phyloP scores from a whole-genome alignment of 768 basidiomycete species.

The Boletus coccyginus region DNA sequence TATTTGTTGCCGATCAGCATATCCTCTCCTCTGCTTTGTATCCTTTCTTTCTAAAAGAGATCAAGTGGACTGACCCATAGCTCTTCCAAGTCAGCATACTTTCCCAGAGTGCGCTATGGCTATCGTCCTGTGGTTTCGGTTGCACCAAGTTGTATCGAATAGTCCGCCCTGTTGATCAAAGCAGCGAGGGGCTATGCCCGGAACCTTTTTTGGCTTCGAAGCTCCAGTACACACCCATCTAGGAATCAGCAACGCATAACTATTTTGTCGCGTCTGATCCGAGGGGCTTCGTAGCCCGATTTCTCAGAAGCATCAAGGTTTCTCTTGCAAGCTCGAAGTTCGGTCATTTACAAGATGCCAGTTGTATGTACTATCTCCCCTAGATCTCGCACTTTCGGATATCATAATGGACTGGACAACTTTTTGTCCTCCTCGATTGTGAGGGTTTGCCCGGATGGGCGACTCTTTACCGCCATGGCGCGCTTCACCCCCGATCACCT shows the following conservation, averaged over 20 bases:
- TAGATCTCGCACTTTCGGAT: background rate
- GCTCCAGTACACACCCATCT: background rate
- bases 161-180: constrained; percentile 3
- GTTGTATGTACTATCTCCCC: background rate
- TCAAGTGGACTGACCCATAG: background rate
- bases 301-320: constrained; percentile 6
- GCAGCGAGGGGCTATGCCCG: background rate
- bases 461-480: background rate
- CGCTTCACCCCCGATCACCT: background rate
- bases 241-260: constrained; percentile 6
- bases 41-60: constrained; percentile 4
- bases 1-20: constrained; percentile 5
- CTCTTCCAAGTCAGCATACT: constrained; percentile 1
- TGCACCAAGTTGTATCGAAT: background rate
- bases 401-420: background rate
- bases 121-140: background rate
- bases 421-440: background rate
- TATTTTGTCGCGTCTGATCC: constrained; percentile 13
- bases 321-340: background rate
- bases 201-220: background rate
- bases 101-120: background rate
- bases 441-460: background rate
- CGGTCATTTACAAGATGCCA: background rate
- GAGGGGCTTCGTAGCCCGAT: constrained; percentile 13
- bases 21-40: constrained; percentile 7